phyloP scores from a whole-genome alignment of 768 basidiomycete species.

The Leccinum rimulosum region DNA sequence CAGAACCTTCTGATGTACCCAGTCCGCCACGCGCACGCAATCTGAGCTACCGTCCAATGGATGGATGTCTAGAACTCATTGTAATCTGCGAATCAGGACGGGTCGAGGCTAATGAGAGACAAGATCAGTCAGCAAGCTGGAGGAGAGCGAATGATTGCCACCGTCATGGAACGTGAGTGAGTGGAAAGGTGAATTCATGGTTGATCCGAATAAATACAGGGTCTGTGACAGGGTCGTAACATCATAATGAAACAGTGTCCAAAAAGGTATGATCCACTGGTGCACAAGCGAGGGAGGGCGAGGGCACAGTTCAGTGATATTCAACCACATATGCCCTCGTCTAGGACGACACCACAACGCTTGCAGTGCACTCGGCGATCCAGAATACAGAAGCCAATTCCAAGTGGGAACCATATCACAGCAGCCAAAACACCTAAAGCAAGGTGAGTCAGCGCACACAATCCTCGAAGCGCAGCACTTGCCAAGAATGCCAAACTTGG shows the following conservation, averaged over 20 bases:
- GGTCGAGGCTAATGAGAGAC: neutral
- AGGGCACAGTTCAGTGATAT: neutral
- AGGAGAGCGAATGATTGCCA: neutral
- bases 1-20: neutral
- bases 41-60: too few relatives aligned
- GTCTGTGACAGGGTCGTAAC: neutral
- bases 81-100: too few relatives aligned
- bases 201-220: conserved; percentile 16
- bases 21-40: too few relatives aligned
- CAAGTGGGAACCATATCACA: conserved; percentile 83
- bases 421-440: conserved; percentile 72
- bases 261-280: neutral
- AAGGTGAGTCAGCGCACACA: neutral
- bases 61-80: too few relatives aligned
- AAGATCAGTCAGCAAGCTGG: neutral
- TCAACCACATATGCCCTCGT: conserved; percentile 36
- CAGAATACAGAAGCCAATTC: conserved; percentile 73
- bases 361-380: conserved; percentile 68
- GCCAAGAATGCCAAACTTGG: conserved; percentile 72
- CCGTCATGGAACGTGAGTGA: neutral
- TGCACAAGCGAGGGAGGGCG: neutral
- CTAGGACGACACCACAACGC: conserved; percentile 42
- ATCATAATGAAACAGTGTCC: conserved; percentile 2
- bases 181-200: neutral
- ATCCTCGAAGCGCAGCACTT: conserved; percentile 22